These are phyloP conservation scores for Saturnispora ahearnii DNA, from an alignment of 805 yeast genomes.

Conservation along the genomic window DNA sequence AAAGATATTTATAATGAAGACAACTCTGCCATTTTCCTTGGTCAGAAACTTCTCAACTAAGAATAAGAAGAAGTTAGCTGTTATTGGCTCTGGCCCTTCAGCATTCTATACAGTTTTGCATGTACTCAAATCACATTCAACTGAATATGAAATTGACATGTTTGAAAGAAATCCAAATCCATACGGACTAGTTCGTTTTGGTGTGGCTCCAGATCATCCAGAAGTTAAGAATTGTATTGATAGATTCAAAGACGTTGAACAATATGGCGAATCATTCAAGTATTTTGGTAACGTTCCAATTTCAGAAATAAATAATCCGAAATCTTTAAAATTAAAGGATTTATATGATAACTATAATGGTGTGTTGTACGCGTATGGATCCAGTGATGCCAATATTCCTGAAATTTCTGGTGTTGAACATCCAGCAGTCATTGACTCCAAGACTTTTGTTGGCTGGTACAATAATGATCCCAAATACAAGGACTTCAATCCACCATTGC, in stretches of 20 bases:
- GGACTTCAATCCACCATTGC: slow-evolving; percentile 47
- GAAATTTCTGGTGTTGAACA: slow-evolving; percentile 37
- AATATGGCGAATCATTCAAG: slow-evolving; percentile 28
- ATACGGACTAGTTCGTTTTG: slow-evolving; percentile 82
- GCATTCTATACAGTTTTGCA: slow-evolving; percentile 86
- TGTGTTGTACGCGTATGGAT: slow-evolving; percentile 77
- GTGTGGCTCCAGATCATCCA: slow-evolving; percentile 98
- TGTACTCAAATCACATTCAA: slow-evolving; percentile 36
- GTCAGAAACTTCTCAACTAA: background rate
- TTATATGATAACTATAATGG: slow-evolving; percentile 56
- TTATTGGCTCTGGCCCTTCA: slow-evolving; percentile 94
- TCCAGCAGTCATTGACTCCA: slow-evolving; percentile 68
- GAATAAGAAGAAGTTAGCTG: slow-evolving; percentile 41
- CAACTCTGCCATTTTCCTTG: background rate
- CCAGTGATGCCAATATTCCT: slow-evolving; percentile 42
- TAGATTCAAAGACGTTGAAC: slow-evolving; percentile 47
- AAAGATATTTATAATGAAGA: background rate
- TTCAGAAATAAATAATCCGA: slow-evolving; percentile 27
- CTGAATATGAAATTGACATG: slow-evolving; percentile 45
- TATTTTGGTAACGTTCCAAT: slow-evolving; percentile 66
- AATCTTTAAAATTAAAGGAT: slow-evolving; percentile 34
- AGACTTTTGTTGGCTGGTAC: slow-evolving; percentile 92
- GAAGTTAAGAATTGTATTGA: slow-evolving; percentile 85
- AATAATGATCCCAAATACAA: slow-evolving; percentile 72
- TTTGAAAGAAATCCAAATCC: slow-evolving; percentile 86